Percentiles rank a stretch among this genome's conserved stretches.
Conservation (phyloP, 139 green algal genomes). For the Raphidocelis subcapitata region DNA sequence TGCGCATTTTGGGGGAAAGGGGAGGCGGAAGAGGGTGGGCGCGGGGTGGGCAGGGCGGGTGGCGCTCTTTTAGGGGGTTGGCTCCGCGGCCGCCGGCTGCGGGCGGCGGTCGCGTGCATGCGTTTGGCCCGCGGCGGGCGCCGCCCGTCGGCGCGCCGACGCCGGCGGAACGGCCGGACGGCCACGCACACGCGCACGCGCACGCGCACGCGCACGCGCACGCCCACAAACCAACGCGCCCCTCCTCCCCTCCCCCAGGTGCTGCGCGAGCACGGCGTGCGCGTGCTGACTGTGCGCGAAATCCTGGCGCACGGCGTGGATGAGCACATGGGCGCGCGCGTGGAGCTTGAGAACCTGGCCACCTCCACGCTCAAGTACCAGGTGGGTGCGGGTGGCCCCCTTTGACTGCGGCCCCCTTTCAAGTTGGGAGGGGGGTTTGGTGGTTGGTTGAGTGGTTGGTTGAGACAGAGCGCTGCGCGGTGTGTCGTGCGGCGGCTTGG, state of each 20-base stretch:
- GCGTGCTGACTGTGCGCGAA: constrained; percentile 87
- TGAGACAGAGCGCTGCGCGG: background rate
- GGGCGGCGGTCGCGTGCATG: no score
- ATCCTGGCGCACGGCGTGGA: constrained; percentile 77
- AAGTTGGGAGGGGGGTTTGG: background rate
- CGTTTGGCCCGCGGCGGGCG: no score
- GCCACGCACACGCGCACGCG: no score
- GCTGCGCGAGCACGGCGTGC: constrained; percentile 77
- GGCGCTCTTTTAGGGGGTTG: no score
- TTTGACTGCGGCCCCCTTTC: constrained; percentile 37
- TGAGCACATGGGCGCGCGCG: constrained; percentile 75
- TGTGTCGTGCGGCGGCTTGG: no score
- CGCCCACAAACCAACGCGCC: background rate
- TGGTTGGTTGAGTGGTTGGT: background rate
- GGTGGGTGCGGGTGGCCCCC: no score
- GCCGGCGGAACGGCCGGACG: no score
- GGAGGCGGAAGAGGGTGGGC: no score
- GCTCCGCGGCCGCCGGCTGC: no score
- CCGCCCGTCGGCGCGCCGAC: no score
- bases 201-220: no score
- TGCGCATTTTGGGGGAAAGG: background rate
- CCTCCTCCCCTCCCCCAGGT: constrained; percentile 32
- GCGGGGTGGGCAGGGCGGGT: no score
- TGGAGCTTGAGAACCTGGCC: constrained; percentile 89
- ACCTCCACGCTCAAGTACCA: constrained; percentile 72